A percentile compares a stretch with the other conserved stretches of the same genome.
Conservation (phyloP, 106 monocot genomes). For the Agapanthus africanus region DNA sequence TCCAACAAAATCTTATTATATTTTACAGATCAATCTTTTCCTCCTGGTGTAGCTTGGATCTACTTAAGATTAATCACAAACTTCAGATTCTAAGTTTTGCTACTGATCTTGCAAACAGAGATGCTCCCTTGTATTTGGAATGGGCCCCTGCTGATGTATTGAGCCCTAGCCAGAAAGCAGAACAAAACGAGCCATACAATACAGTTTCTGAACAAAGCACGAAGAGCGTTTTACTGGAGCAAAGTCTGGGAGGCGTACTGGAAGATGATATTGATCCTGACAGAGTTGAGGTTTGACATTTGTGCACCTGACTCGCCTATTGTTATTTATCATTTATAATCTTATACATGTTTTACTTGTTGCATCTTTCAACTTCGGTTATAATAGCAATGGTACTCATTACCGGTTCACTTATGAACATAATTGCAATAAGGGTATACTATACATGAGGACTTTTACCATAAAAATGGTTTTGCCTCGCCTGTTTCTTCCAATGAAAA, state of each 20-base stretch:
- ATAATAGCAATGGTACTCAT: too few species aligned
- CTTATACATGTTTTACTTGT: too few species aligned
- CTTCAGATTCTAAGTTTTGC: too few species aligned
- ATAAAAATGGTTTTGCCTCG: too few species aligned
- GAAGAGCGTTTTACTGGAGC: constrained; percentile 48
- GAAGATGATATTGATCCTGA: constrained; percentile 90
- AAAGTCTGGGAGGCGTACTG: constrained; percentile 42
- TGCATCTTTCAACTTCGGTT: too few species aligned
- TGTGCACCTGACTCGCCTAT: too few species aligned
- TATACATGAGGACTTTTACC: too few species aligned
- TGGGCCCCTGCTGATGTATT: constrained; percentile 88
- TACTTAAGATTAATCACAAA: neutral
- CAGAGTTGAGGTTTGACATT: constrained; percentile 63
- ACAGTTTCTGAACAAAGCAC: constrained; percentile 35
- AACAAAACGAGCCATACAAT: constrained; percentile 29
- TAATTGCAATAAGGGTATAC: too few species aligned
- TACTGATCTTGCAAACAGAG: constrained; percentile 32
- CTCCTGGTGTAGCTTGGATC: neutral
- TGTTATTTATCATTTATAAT: too few species aligned
- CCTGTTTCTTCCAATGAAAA: too few species aligned
- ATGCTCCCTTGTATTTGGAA: constrained; percentile 87
- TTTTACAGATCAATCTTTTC: neutral
- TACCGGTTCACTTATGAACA: too few species aligned
- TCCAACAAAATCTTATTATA: too few species aligned
- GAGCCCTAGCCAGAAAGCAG: constrained; percentile 20